Base-by-base conservation (phyloP, 495 filamentous ascomycete species). In the Trichoderma gamsii region DNA sequence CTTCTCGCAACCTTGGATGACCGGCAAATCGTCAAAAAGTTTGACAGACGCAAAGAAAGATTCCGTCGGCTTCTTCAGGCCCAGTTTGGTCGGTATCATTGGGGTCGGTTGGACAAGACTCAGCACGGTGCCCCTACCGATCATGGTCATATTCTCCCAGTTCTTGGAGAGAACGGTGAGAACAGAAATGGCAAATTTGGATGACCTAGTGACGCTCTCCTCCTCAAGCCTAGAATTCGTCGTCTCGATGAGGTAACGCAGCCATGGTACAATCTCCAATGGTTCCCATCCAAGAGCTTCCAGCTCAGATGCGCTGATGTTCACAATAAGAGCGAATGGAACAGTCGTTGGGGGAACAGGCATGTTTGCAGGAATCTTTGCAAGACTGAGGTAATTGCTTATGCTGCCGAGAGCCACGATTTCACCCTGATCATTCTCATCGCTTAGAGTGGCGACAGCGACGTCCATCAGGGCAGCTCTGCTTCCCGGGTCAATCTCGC, bases 11-110 rank as follows among this genome's bases (percentile, higher is more conserved):
- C 83, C 86, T 68, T 85, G 83, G 12, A 97, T 85, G 15, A 88
- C 87, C 4, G 96, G 93, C 12, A 99, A 82, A 73, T 99, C 96
- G 68, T 96, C 89, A 73, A 99, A 99, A 9, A 98, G 80, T 72
- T 91, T 94, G 25, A 98, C 96, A 16, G 85, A 88, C n/a, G 88
- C 85, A 74, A 99, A 97, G 76, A 97, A 99, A 0, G 96, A 87
- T 70, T 98, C 93, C 15, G 79, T 78, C 25, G 96, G 96, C 72
- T 86, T 89, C 71, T 83, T 90, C 94, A 98, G 94, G 12, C 96
- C 96, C 70, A 88, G 76, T 73, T 89, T 97, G 0, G 96, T 98
- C 0, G 96, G 96, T 69, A 99, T 93, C 32, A 95, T 84, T 4
- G 91, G 88, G 41, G 88, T 81, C 29, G 83, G 79, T 52, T 85